A percentile compares a stretch with the other conserved stretches of the same genome.
phyloP scores from a whole-genome alignment of 2,329 filamentous ascomycete genomes.

The Didymosphaeria variabile region DNA sequence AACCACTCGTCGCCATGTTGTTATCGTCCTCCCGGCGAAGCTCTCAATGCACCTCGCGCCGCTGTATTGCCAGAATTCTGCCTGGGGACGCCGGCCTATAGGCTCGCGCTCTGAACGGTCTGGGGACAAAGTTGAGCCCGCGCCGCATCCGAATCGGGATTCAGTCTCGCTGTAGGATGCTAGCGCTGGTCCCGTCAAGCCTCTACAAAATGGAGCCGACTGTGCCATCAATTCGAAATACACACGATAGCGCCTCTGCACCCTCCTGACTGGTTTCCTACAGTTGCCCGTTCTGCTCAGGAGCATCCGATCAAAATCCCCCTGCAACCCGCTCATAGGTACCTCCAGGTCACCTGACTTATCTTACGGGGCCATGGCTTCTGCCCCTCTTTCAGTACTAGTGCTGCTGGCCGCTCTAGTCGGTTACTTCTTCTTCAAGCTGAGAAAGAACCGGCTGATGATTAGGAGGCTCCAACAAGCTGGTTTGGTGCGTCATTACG shows the following conservation, averaged over 20 bases:
- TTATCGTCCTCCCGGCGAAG: not conserved
- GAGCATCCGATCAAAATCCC: not conserved
- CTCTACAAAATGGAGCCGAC: not conserved
- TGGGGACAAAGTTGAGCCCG: not conserved
- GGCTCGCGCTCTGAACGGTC: not conserved
- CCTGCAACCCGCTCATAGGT: not conserved
- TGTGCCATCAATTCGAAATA: not conserved
- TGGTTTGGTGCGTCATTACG: constrained; percentile 3
- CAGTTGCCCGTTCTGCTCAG: not conserved
- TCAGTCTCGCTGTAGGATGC: constrained; percentile 9
- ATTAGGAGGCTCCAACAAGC: constrained; percentile 10
- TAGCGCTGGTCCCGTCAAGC: constrained; percentile 5
- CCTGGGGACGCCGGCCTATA: not conserved
- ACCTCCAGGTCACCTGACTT: not conserved
- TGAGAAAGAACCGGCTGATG: constrained; percentile 7
- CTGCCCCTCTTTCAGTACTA: not conserved
- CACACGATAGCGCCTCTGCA: not conserved
- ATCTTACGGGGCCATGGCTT: constrained; percentile 1
- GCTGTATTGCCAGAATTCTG: not conserved
- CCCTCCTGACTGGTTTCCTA: not conserved
- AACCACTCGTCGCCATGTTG: not conserved
- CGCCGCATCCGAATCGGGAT: not conserved
- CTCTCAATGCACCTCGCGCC: not conserved
- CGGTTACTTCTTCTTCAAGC: not conserved
- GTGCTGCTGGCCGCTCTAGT: not conserved